Evolutionary conservation across 768 basidiomycete genomes (phyloP).

Genomic region (Amanita phalloides): DNA sequence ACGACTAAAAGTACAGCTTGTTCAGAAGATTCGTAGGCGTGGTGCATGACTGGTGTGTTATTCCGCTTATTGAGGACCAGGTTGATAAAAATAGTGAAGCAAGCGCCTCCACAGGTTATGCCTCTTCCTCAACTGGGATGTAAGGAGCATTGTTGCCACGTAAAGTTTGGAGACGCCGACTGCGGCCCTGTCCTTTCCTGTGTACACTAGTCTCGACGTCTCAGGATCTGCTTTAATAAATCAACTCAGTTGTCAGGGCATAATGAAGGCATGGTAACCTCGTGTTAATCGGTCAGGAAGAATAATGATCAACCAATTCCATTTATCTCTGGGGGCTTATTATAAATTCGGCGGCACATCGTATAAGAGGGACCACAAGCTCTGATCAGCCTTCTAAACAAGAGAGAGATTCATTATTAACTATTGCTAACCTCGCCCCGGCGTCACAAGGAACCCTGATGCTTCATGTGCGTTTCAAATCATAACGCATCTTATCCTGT

Average conservation of each 20-base stretch:
- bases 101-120: neutral
- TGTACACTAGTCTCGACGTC: neutral
- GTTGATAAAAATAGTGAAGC: neutral
- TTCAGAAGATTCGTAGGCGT: conserved; percentile 66
- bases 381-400: neutral
- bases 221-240: neutral
- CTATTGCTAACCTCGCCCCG: neutral
- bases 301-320: neutral
- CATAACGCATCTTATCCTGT: neutral
- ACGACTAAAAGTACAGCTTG: conserved; percentile 72
- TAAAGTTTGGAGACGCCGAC: neutral
- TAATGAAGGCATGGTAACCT: neutral
- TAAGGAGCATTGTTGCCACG: too few relatives aligned
- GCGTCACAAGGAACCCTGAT: neutral
- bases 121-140: too few relatives aligned
- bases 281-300: neutral
- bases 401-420: neutral
- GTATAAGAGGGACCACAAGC: too few relatives aligned
- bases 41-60: conserved; percentile 37
- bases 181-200: neutral
- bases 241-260: neutral
- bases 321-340: neutral
- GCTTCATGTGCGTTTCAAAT: neutral
- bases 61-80: neutral
- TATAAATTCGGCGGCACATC: too few relatives aligned